Percentiles rank a stretch among this genome's conserved stretches.
phyloP scores from a whole-genome alignment of 2,329 filamentous ascomycete genomes.

The Exophiala oligosperma region DNA sequence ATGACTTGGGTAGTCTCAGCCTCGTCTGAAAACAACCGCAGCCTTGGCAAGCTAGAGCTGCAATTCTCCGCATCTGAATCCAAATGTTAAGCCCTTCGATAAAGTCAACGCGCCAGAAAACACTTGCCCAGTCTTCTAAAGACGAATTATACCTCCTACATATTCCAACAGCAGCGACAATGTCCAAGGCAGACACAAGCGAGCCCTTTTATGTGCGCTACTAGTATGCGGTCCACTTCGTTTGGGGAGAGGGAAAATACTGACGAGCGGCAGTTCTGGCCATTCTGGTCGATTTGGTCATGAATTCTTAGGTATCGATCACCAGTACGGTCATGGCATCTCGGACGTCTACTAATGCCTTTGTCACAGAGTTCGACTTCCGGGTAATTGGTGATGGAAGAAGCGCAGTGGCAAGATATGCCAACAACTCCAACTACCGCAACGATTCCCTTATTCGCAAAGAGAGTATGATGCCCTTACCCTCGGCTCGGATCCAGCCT shows the following conservation, averaged over 20 bases:
- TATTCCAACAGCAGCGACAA: not conserved
- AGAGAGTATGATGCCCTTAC: constrained; percentile 72
- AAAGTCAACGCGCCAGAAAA: too few relatives aligned
- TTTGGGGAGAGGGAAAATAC: constrained; percentile 27
- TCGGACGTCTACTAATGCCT: constrained; percentile 15
- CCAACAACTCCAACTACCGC: constrained; percentile 99
- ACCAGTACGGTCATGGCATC: not conserved
- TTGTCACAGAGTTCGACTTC: constrained; percentile 83
- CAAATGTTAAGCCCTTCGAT: too few relatives aligned
- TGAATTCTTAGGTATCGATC: constrained; percentile 79
- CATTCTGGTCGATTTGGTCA: constrained; percentile 97
- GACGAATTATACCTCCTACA: too few relatives aligned
- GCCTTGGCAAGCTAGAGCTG: not conserved
- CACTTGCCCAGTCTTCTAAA: not conserved
- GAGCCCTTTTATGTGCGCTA: constrained; percentile 96
- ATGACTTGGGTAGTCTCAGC: not conserved
- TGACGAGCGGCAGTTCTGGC: constrained; percentile 71
- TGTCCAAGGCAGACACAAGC: constrained; percentile 63
- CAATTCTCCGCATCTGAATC: not conserved
- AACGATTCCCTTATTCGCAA: constrained; percentile 98
- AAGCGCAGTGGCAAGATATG: constrained; percentile 92
- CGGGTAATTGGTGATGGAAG: constrained; percentile 87
- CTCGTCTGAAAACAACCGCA: not conserved
- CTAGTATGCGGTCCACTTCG: constrained; percentile 67
- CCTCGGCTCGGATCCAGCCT: constrained; percentile 12